Conservation (phyloP, 75 land plant species). For the Picea sitchensis region DNA sequence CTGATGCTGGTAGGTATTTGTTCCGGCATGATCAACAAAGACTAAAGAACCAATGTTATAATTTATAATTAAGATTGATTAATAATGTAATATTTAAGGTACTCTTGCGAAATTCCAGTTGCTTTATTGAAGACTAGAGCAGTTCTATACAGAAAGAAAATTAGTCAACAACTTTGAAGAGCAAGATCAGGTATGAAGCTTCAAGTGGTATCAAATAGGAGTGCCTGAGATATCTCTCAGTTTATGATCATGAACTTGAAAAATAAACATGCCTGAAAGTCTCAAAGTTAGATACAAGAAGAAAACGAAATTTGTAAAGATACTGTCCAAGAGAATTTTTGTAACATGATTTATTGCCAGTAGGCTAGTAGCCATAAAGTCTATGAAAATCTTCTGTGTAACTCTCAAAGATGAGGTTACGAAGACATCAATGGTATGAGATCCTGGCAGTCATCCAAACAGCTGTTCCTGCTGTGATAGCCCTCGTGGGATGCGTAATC, state of each 20-base stretch:
- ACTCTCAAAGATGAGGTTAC: background rate
- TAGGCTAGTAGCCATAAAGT: background rate
- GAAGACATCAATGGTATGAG: background rate
- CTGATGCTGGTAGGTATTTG: conserved; percentile 79
- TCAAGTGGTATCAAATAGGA: background rate
- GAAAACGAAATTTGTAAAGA: background rate
- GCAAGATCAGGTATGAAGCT: background rate
- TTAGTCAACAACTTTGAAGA: background rate
- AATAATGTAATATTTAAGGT: background rate
- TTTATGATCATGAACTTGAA: background rate
- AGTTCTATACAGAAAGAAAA: background rate
- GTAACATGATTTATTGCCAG: background rate
- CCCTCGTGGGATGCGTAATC: background rate
- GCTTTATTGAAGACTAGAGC: conserved; percentile 1
- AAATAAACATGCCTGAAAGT: background rate
- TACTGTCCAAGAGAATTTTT: too few species aligned
- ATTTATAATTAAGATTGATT: background rate
- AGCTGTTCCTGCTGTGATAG: background rate
- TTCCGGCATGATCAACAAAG: background rate
- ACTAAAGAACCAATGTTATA: background rate
- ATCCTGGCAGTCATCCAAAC: background rate
- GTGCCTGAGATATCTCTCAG: background rate
- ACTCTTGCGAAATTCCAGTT: background rate
- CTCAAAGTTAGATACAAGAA: background rate
- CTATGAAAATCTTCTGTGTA: background rate